phyloP scores from a whole-genome alignment of 2,329 filamentous ascomycete species.

The Akanthomyces muscarius region DNA sequence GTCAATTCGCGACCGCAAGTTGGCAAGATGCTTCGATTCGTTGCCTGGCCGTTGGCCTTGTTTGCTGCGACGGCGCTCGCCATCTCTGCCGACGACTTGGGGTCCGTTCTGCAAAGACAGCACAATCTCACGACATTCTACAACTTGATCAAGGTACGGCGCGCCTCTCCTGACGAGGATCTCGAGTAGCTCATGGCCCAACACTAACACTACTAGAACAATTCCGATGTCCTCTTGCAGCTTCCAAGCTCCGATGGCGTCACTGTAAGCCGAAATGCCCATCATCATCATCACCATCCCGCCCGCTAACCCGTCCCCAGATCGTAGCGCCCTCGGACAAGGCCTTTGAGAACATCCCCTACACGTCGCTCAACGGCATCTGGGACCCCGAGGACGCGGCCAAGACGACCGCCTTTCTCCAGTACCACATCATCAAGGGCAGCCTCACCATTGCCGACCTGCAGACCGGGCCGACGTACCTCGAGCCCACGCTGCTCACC shows the following conservation, averaged over 20 bases:
- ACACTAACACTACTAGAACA: conserved; percentile 34
- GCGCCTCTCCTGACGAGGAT: neutral
- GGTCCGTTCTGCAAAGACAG: conserved; percentile 35
- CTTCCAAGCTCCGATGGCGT: conserved; percentile 41
- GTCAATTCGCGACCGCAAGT: neutral
- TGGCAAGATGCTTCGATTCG: neutral
- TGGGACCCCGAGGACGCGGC: conserved; percentile 41
- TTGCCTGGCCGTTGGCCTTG: neutral
- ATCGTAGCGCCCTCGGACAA: conserved; percentile 56
- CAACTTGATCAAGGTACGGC: conserved; percentile 38
- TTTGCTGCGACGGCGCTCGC: conserved; percentile 21
- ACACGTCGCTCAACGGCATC: conserved; percentile 46
- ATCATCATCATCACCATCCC: neutral
- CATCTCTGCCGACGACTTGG: conserved; percentile 32
- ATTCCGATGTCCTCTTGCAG: conserved; percentile 42
- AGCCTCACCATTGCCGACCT: conserved; percentile 41
- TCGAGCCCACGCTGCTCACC: conserved; percentile 42
- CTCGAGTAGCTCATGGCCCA: neutral
- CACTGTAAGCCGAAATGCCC: conserved; percentile 34
- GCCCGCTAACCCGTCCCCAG: conserved; percentile 20
- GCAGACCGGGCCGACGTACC: conserved; percentile 33
- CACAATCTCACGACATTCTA: conserved; percentile 43
- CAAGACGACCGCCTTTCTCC: conserved; percentile 47
- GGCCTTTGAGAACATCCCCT: conserved; percentile 53
- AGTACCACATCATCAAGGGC: conserved; percentile 59